Evolutionary conservation across 306 rosid species (phyloP).

Genomic region (Potentilla sterilis): DNA sequence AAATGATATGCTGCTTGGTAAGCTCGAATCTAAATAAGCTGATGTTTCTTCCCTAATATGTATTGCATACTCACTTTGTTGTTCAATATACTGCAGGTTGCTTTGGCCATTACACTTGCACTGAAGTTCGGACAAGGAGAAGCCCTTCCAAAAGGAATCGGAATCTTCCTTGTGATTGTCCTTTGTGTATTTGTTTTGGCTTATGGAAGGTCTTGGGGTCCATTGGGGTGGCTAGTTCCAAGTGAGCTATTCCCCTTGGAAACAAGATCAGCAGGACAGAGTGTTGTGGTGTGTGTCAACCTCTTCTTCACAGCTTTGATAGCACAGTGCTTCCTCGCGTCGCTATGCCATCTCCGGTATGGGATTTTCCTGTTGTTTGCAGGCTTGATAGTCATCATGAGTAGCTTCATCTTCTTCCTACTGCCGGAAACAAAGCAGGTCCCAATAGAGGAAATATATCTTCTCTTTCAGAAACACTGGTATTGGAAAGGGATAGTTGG

Average conservation of each 20-base stretch:
- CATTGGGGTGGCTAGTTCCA: constrained; percentile 93
- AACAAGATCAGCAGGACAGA: constrained; percentile 93
- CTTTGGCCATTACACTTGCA: constrained; percentile 61
- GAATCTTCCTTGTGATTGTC: constrained; percentile 64
- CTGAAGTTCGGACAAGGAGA: constrained; percentile 72
- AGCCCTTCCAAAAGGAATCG: constrained; percentile 56
- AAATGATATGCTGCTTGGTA: constrained; percentile 93
- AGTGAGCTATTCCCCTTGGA: constrained; percentile 94
- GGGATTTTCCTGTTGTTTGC: constrained; percentile 87
- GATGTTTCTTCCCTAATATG: neutral
- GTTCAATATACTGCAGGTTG: constrained; percentile 46
- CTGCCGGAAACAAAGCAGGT: constrained; percentile 94
- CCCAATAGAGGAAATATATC: constrained; percentile 88
- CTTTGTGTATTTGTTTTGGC: constrained; percentile 85
- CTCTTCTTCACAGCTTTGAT: constrained; percentile 85
- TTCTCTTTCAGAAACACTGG: constrained; percentile 82
- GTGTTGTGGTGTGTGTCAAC: constrained; percentile 90
- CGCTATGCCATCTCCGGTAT: constrained; percentile 84
- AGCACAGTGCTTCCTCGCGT: constrained; percentile 74
- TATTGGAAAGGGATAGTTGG: constrained; percentile 66
- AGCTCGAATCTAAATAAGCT: constrained; percentile 14
- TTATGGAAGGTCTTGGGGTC: constrained; percentile 99
- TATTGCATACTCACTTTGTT: neutral
- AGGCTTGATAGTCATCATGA: constrained; percentile 66
- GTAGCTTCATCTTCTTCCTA: constrained; percentile 69